Evolutionary conservation across 495 filamentous ascomycete species (phyloP), one percentile per base, ranked within the genome.

Genomic region (Rhizodiscina lignyota): DNA sequence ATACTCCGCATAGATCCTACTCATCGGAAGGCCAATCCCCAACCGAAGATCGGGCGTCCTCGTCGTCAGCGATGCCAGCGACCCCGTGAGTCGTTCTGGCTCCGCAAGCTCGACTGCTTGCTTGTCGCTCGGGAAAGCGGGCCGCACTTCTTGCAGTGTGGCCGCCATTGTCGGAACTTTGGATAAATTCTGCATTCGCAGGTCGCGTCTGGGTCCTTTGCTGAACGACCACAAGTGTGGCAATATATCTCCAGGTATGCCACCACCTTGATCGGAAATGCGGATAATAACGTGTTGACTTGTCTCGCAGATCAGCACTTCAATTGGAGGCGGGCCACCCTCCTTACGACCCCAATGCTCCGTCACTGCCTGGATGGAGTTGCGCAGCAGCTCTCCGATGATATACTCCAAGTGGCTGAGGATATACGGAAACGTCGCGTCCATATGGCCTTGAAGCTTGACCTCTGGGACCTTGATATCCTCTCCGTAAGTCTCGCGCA

Each of bases 391-490:
- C 56, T 99, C 89, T 23, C 89, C 85, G 38, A 96, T 70, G 47
- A 96, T 94, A 51, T 96, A 99, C 58, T 99, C 84, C 33, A 99
- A 64, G 51, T 96, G 91, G 45, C 78, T 87, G 15, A 91, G 70
- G 40, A 96, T 96, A 42, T 94, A 99, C 2, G 91, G 91, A 51
- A 99, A 96, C 5, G 77, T 93, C 0, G 83, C 84, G 4, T 82
- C 72, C 4, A 86, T 59, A 48, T 96, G 85, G 6, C 89, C 89
- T 43, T 79, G 67, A 32, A 99, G 67, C n/a, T 62, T 67, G 53
- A 99, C 80, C 37, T 80, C 70, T 12, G 89, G 89, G 1, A 99
- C 67, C 21, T 65, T 56, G 4, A 68, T 58, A 32, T 72, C 62
- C 4, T 74, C 60, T 1, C 78, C 79, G 42, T 87, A 83, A 22